Evolutionary conservation across 1,284 basidiomycete genomes (phyloP), one percentile per base, ranked within the genome.

Genomic region (Cutaneotrichosporon mucoides): DNA sequence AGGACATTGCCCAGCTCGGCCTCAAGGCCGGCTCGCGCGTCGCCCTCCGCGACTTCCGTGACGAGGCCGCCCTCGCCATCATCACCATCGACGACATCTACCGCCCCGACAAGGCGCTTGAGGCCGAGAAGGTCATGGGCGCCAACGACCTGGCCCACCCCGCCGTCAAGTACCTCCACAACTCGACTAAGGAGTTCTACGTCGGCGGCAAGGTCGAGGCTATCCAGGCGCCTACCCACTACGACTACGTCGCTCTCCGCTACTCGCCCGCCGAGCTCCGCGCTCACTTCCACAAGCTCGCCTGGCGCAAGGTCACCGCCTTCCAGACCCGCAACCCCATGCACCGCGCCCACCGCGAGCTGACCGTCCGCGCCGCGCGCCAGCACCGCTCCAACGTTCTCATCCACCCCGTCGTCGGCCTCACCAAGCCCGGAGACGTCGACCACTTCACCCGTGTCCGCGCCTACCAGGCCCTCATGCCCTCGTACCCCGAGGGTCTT

Each of bases 321-420:
- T 99, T 99, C 85, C 81, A 85, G 79, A 99, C 96, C 40, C 88
- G 95, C 61, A 99, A 99, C 82, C 96, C 95, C 1, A 99, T 99
- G 96, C 95, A 99, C 81, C 85, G 96, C 61, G 96, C 96, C 33
- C 95, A 99, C 79, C 88, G 95, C 63, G 96, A 99, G 79, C 84
- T 99, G 44, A 99, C 96, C 41, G 89, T 99, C 63, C 90, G 94
- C 62, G 96, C 95, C 40, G 94, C 96, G 12, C 89, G 95, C 62
- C 88, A 92, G 77, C 87, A 87, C 61, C 89, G 94, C 79, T 92
- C 93, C 59, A 99, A 99, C 76, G 89, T 99, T 51, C 88, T 99
- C 66, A 92, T 99, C 66, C 95, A 99, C 80, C 95, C 95, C 45
- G 95, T 98, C 55, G 96, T 99, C 61, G 95, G 96, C 59, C 84